These are phyloP conservation scores for Hypoxylon fragiforme DNA, from an alignment of 495 filamentous ascomycete genomes.

Conservation along the genomic window DNA sequence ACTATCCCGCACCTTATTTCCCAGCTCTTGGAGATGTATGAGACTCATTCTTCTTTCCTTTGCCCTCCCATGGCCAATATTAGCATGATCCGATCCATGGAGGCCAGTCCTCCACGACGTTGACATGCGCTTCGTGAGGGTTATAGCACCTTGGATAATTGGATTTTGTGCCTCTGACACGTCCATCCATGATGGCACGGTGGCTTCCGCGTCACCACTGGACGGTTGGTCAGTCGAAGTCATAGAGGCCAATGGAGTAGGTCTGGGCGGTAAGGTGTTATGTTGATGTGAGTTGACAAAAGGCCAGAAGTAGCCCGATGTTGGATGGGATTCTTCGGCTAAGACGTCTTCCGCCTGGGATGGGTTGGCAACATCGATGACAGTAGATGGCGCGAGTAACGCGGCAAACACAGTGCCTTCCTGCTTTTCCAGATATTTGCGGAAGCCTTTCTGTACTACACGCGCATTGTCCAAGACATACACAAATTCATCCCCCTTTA, in stretches of 20 bases:
- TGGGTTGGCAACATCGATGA: slow-evolving; percentile 11
- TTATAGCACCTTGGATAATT: not conserved
- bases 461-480: slow-evolving; percentile 76
- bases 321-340: not conserved
- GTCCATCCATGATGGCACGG: not conserved
- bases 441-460: slow-evolving; percentile 68
- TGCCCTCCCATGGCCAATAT: not conserved
- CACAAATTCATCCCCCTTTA: slow-evolving; percentile 71
- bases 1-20: slow-evolving; percentile 22
- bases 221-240: not conserved
- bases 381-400: slow-evolving; percentile 10
- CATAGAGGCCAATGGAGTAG: slow-evolving; percentile 1
- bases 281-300: no score
- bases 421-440: slow-evolving; percentile 40
- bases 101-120: not conserved
- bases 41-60: slow-evolving; percentile 7
- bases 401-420: slow-evolving; percentile 39
- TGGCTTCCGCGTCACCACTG: not conserved
- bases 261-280: not conserved
- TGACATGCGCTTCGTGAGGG: slow-evolving; percentile 3
- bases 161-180: not conserved
- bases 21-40: slow-evolving; percentile 23
- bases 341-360: slow-evolving; percentile 13
- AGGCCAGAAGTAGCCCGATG: slow-evolving; percentile 21
- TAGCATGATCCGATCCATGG: not conserved